Conservation (phyloP, 1,139 yeast species). For the Suhomyces guaymorum region DNA sequence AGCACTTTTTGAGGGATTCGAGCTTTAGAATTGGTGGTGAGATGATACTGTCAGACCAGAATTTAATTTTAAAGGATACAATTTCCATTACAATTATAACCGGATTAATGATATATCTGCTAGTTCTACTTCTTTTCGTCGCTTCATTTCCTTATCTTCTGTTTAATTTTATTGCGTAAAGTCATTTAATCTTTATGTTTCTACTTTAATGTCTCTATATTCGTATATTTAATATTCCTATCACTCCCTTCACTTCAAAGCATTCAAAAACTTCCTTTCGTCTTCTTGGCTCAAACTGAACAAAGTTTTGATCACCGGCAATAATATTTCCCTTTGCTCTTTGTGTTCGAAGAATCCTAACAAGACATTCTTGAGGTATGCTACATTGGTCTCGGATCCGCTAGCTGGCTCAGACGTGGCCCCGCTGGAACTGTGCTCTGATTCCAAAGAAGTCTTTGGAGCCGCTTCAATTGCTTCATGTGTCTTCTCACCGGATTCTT, state of each 20-base stretch:
- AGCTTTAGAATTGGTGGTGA: no score
- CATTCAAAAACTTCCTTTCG: constrained; percentile 64
- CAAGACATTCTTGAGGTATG: constrained; percentile 83
- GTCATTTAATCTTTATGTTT: no score
- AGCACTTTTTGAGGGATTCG: no score
- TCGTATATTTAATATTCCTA: no score
- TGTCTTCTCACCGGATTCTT: constrained; percentile 5
- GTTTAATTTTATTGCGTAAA: no score
- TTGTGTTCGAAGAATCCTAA: constrained; percentile 87
- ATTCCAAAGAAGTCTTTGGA: constrained; percentile 4
- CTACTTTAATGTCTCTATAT: no score
- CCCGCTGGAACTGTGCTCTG: constrained; percentile 2
- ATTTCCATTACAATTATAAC: no score
- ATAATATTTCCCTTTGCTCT: constrained; percentile 81
- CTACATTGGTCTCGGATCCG: constrained; percentile 40
- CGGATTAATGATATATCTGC: no score
- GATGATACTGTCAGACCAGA: no score
- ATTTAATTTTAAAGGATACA: no score
- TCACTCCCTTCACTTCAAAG: constrained; percentile 56
- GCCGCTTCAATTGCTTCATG: constrained; percentile 1
- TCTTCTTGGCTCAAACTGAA: constrained; percentile 69
- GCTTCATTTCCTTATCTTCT: no score
- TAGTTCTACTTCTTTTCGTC: no score
- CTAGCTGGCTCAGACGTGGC: neutral
- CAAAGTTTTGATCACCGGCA: constrained; percentile 82